Evolutionary conservation across 2,329 filamentous ascomycete genomes (phyloP), one percentile per base, ranked within the genome.

Genomic region (Sclerotinia spermophila): DNA sequence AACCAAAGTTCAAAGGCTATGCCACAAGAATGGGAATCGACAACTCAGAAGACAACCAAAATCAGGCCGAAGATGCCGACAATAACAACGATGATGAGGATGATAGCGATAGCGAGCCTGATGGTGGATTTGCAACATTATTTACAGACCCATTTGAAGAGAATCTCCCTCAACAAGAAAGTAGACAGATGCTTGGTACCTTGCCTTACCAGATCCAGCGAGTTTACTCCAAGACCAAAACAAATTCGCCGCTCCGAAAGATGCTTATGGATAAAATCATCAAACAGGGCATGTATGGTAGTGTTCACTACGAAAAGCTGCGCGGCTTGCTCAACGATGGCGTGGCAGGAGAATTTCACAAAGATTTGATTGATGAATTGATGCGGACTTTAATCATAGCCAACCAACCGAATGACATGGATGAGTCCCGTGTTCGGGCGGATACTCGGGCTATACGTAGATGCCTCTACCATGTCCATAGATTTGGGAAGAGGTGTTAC

Each of bases 381-480:
- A 62, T 62, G 42, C 42, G 19, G 6, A 62, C 19, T 45, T 6
- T 13, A 10, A 35, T 17, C 2, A n/a, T 60, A 15, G 10, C 1
- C 3, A 0, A 62, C 24, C 45, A 48, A n/a, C 10, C 30, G 3
- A 17, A 5, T 8, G 5, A 1, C 10, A 24, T 17, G 1, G 42
- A 4, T 11, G 5, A 2, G 4, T 1, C 0, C 2, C 27, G 51
- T 55, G 5, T 19, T 0, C 19, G 51, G 1, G 60, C 10, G 13
- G 11, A 24, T 35, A 1, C 1, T 7, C 42, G 30, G 5, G 2
- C 27, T 13, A 1, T 0, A 45, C 1, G 33, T 1, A 48, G 24
- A 10, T 62, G 30, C 1, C 0, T 10, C 21, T 62, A 48, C 3
- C 60, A 64, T 21, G n/a, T 48, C 7, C 60, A 64, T 48, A 48